Evolutionary conservation across 1,284 basidiomycete species (phyloP).

Genomic region (Rhizopogon parksii): DNA sequence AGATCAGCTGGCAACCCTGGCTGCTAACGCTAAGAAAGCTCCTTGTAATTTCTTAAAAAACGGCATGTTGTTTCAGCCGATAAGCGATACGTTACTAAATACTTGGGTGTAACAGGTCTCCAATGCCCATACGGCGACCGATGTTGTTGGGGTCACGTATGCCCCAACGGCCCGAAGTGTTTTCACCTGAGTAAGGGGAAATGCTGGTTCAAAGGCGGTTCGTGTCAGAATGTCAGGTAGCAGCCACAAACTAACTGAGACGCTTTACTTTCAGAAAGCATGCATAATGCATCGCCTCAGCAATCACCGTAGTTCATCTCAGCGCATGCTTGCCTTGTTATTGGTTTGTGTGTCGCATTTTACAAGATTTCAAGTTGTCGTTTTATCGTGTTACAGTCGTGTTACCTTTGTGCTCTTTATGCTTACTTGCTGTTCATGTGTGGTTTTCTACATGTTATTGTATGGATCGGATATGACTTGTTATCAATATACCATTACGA

Average conservation of each 20-base stretch:
- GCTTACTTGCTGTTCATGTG: conserved; percentile 4
- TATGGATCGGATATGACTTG: conserved; percentile 6
- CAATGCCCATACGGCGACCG: conserved; percentile 62
- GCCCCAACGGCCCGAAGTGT: conserved; percentile 67
- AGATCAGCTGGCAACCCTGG: conserved; percentile 59
- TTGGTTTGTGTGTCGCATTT: conserved; percentile 3
- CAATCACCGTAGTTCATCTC: conserved; percentile 8
- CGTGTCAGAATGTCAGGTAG: conserved; percentile 19
- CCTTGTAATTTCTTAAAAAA: conserved; percentile 77
- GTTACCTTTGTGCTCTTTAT: background rate
- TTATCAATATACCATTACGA: background rate
- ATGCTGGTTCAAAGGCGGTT: conserved; percentile 79
- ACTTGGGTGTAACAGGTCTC: conserved; percentile 38
- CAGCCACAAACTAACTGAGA: background rate
- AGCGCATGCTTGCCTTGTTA: conserved; percentile 2
- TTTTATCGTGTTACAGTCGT: conserved; percentile 3
- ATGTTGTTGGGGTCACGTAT: conserved; percentile 78
- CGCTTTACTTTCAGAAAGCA: conserved; percentile 18
- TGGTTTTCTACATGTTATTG: conserved; percentile 8
- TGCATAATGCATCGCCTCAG: conserved; percentile 23
- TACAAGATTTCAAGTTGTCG: background rate
- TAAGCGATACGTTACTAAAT: background rate
- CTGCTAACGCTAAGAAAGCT: conserved; percentile 70
- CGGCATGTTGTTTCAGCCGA: conserved; percentile 32
- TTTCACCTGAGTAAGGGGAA: conserved; percentile 63